Evolutionary conservation across 2,329 filamentous ascomycete genomes (phyloP).

Genomic region (Aspergillus fijiensis): DNA sequence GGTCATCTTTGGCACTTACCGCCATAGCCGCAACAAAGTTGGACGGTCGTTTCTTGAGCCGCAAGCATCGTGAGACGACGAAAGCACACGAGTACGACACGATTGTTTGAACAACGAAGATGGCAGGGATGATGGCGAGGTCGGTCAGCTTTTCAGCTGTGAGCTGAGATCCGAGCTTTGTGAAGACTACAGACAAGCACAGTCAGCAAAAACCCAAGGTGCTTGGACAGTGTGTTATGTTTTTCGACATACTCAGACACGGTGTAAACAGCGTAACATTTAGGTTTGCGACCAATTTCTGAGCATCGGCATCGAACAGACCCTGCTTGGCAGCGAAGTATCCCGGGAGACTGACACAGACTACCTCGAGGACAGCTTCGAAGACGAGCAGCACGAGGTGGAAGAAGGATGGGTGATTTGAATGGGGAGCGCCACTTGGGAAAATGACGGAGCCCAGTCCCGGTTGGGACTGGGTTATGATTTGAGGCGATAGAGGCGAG

Average conservation of each 20-base stretch:
- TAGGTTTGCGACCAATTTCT: slow-evolving; percentile 94
- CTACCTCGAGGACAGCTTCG: slow-evolving; percentile 90
- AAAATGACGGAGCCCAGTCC: slow-evolving; percentile 22
- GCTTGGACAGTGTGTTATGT: not conserved
- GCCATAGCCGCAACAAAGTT: slow-evolving; percentile 99
- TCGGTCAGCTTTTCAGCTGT: slow-evolving; percentile 87
- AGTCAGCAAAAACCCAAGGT: not conserved
- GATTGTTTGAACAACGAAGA: slow-evolving; percentile 83
- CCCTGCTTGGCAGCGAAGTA: slow-evolving; percentile 88
- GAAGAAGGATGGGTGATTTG: slow-evolving; percentile 50
- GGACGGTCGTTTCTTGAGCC: slow-evolving; percentile 78
- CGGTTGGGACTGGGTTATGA: slow-evolving; percentile 26
- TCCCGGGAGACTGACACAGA: slow-evolving; percentile 90
- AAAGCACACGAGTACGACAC: slow-evolving; percentile 80
- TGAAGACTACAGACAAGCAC: slow-evolving; percentile 69
- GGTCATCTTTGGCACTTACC: slow-evolving; percentile 43
- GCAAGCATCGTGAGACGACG: slow-evolving; percentile 69
- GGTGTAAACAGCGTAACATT: slow-evolving; percentile 97
- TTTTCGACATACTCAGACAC: slow-evolving; percentile 71
- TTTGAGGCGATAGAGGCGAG: slow-evolving; percentile 24
- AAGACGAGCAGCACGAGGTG: slow-evolving; percentile 81
- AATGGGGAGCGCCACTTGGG: slow-evolving; percentile 28
- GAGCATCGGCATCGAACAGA: slow-evolving; percentile 91
- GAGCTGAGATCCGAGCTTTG: slow-evolving; percentile 91
- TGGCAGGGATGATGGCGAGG: slow-evolving; percentile 89